Base-by-base conservation (phyloP, 2,329 filamentous ascomycete genomes). In the Cephalotrichum gorgonifer region DNA sequence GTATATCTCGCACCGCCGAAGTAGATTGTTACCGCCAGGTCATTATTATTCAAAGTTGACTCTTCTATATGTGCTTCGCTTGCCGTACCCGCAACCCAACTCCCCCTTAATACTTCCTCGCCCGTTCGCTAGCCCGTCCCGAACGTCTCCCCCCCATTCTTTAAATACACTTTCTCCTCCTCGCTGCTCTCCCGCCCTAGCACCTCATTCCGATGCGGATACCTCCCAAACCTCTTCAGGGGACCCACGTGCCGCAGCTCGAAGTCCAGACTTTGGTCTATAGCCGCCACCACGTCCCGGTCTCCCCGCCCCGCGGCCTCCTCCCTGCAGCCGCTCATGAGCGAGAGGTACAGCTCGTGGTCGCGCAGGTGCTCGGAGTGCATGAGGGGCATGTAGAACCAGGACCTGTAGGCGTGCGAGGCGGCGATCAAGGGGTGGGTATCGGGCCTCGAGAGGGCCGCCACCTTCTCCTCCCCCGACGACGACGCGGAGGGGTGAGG, bases 371-470 rank as follows among this genome's bases (percentile, higher is more conserved):
- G 62, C 57, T 83, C 79, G 0, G 74, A 74, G 59, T 85, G 81
- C 68, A 76, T 72, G 6, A 83, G 60, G 0, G 81, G 78, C 56
- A 83, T 62, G 55, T 74, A 74, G 56, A 83, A 76, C 78, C 79
- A 85, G 20, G 63, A 60, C 2, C 75, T 68, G 43, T 71, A 69
- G 23, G 58, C 57, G 50, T 63, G 58, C 46, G 58, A 57, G 63
- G 58, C 69, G 45, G 62, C 62, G 27, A 60, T 55, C 53, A 2
- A 25, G 3, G 30, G 33, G 33, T 26, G 48, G 26, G 11, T 30
- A 44, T 33, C 25, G 15, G 26, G 44, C 11, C 27, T 23, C 8
- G 23, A 20, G 33, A 56, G 47, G 35, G 74, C 60, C 27, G 58
- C 47, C 3, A 57, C 46, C n/a, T n/a, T n/a, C n/a, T n/a, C n/a